Evolutionary conservation across 75 land plant species (phyloP).

Genomic region (Selaginella moellendorffii): DNA sequence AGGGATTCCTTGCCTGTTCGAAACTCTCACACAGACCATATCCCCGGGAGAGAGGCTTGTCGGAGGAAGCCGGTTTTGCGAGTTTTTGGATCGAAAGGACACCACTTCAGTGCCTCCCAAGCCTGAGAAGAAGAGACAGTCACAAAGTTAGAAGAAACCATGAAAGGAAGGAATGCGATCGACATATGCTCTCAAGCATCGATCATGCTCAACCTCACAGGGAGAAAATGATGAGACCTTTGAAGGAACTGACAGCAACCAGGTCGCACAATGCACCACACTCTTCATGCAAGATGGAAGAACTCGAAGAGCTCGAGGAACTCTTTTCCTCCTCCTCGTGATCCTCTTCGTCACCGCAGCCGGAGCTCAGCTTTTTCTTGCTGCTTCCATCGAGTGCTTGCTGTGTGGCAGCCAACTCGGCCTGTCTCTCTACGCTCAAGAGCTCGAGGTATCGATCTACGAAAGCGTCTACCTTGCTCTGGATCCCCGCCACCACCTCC

Average conservation of each 20-base stretch:
- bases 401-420: conserved; percentile 71
- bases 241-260: conserved; percentile 55
- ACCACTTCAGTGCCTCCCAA: conserved; percentile 78
- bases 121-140: no score
- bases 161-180: no score
- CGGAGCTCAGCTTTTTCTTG: no score
- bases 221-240: conserved; percentile 32
- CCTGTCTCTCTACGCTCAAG: conserved; percentile 60
- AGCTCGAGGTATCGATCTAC: conserved; percentile 44
- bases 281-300: conserved; percentile 22
- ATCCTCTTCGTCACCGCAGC: no score
- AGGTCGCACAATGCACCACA: conserved; percentile 78
- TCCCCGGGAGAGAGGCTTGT: conserved; percentile 88
- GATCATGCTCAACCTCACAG: no score
- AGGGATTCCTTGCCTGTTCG: no score
- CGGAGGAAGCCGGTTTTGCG: conserved; percentile 54
- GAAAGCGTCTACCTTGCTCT: conserved; percentile 48
- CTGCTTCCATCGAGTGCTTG: conserved; percentile 58
- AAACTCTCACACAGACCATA: conserved; percentile 70
- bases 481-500: conserved; percentile 37
- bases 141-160: no score
- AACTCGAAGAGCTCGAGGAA: no score
- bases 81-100: conserved; percentile 43
- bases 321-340: no score
- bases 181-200: no score